Evolutionary conservation across 306 rosid genomes (phyloP), one percentile per base, ranked within the genome.

Genomic region (Astragalus glycyphyllos): DNA sequence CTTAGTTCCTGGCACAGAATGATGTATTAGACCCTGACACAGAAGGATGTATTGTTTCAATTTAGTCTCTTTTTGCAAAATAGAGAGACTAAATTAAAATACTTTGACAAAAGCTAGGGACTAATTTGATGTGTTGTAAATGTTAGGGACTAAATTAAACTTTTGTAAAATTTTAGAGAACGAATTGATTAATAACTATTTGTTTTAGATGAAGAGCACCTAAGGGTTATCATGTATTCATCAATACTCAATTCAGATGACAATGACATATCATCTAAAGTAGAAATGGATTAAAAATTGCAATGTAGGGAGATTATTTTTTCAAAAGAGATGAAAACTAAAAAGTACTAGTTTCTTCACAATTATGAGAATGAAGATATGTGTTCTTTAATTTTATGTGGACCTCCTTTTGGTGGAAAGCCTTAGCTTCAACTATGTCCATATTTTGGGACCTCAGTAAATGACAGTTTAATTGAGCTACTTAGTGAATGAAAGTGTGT

Each of bases 181-280:
- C n/a, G n/a, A n/a, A n/a, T n/a, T n/a, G n/a, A n/a, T n/a, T n/a
- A n/a, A n/a, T n/a, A n/a, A n/a, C n/a, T n/a, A n/a, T n/a, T n/a
- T n/a, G n/a, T n/a, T n/a, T n/a, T n/a, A n/a, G n/a, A n/a, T n/a
- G n/a, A n/a, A n/a, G n/a, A n/a, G n/a, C n/a, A n/a, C n/a, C n/a
- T n/a, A n/a, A n/a, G n/a, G n/a, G n/a, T n/a, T n/a, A n/a, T 23
- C 29, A 23, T 23, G 2, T 23, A 17, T 75, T 12, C 58, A 41
- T 66, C 16, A 11, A 12, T 58, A 57, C 5, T 65, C 42, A 14
- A 26, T 20, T 3, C 47, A 11, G 8, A 12, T 7, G 12, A 44
- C 11, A 40, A 17, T 14, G 8, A 20, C 46, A 41, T 20, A 74
- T 69, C 46, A 69, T 73, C 7, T 71, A 73, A 79, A 11, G 42